Evolutionary conservation across 2,329 filamentous ascomycete species (phyloP), one percentile per base, ranked within the genome.

Genomic region (Xylaria sp.): DNA sequence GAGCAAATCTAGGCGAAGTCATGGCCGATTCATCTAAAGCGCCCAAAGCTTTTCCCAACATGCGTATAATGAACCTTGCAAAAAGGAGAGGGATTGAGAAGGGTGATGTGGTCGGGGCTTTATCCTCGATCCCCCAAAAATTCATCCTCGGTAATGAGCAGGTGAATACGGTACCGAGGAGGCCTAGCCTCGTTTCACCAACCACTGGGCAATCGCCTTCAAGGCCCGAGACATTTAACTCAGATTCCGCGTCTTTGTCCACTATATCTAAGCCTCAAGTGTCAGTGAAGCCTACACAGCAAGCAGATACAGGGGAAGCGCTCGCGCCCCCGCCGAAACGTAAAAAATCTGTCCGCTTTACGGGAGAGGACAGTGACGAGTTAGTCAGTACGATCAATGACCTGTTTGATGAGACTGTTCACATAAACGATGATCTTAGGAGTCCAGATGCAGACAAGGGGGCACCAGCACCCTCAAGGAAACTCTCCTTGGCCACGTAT

Each of bases 81-180:
- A 79, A 85, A 66, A 79, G 85, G 39, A 76, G 77, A 50, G 80
- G 78, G 6, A 83, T 84, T 34, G 82, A 84, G 23, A 81, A 80
- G 63, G 82, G 82, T 54, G 86, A 88, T 37, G 69, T 70, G 25
- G 81, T 77, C 1, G 76, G 81, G 1, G 79, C 81, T 64, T 70
- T 81, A 44, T 79, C 79, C n/a, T 74, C 74, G 1, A 80, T 80
- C 7, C 78, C 78, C 23, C 41, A 71, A 10, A 72, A 69, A 34
- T 78, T 79, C 57, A 62, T 80, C 23, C 65, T 80, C n/a, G 73
- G 61, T 13, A 73, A 70, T 44, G 70, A 75, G 48, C 66, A 70
- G 34, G 54, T 46, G 6, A 70, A 48, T 58, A 28, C 37, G 7
- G 23, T 15, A 37, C 32, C 56, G 1, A 74, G 66, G 66, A 67